Conservation (phyloP, 1,139 yeast species). For the Casaregolazyma lundiana region DNA sequence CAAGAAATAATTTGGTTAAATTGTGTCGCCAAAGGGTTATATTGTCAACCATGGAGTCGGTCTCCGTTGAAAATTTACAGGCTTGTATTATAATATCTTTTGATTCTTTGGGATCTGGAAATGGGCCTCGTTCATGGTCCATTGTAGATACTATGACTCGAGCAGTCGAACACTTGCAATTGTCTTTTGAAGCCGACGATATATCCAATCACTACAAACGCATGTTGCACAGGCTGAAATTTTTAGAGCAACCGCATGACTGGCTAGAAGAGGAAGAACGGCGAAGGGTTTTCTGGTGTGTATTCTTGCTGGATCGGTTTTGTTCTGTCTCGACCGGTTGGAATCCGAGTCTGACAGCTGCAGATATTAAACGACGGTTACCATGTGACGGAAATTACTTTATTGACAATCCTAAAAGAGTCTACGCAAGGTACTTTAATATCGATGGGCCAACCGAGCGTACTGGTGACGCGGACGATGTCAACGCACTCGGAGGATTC, state of each 20-base stretch:
- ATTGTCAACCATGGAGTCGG: constrained; percentile 20
- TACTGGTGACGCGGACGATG: constrained; percentile 15
- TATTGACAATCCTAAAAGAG: constrained; percentile 11
- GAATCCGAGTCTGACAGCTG: constrained; percentile 21
- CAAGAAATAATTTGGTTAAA: constrained; percentile 14
- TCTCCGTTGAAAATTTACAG: constrained; percentile 25
- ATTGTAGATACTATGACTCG: constrained; percentile 21
- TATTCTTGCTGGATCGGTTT: constrained; percentile 24
- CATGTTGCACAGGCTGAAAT: constrained; percentile 18
- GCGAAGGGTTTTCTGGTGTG: constrained; percentile 25
- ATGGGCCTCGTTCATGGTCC: constrained; percentile 24
- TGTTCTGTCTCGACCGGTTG: constrained; percentile 26
- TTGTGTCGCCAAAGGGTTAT: constrained; percentile 20
- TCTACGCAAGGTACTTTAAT: constrained; percentile 23
- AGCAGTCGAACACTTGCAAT: constrained; percentile 22
- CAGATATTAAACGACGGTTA: constrained; percentile 19
- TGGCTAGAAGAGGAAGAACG: constrained; percentile 23
- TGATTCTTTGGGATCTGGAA: constrained; percentile 25
- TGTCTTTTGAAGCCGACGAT: constrained; percentile 21
- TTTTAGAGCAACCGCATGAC: constrained; percentile 15
- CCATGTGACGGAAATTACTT: constrained; percentile 22
- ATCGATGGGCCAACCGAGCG: constrained; percentile 13
- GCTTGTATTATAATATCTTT: constrained; percentile 25
- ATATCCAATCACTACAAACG: constrained; percentile 7
- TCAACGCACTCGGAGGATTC: constrained; percentile 25